Conservation (phyloP, 208 protist species). For the Leptomonas pyrrhocoris region DNA sequence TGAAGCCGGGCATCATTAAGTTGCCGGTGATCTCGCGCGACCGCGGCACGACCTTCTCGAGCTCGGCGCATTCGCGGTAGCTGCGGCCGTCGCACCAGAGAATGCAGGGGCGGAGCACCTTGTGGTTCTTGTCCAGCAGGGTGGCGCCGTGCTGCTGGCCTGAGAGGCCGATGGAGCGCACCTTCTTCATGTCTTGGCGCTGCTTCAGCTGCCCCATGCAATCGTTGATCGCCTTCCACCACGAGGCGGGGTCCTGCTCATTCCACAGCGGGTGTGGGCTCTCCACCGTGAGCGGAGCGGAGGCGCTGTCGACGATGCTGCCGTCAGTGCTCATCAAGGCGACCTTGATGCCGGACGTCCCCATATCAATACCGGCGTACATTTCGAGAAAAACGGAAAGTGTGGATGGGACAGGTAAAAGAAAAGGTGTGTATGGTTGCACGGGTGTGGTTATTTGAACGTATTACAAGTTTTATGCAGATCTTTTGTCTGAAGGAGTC, state of each 20-base stretch:
- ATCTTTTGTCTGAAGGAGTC: no score
- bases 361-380: constrained; percentile 78
- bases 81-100: constrained; percentile 83
- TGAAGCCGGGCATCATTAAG: constrained; percentile 87
- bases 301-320: constrained; percentile 61
- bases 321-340: constrained; percentile 62
- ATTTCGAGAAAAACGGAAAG: constrained; percentile 17
- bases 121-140: constrained; percentile 58
- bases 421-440: not conserved
- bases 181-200: constrained; percentile 54
- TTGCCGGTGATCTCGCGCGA: constrained; percentile 72
- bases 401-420: not conserved
- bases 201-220: constrained; percentile 56
- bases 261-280: constrained; percentile 75
- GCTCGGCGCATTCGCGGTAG: constrained; percentile 62
- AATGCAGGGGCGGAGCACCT: constrained; percentile 78
- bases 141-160: constrained; percentile 80
- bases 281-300: constrained; percentile 45
- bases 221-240: constrained; percentile 64
- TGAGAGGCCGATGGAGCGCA: constrained; percentile 66
- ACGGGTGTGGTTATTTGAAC: no score
- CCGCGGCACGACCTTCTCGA: constrained; percentile 61
- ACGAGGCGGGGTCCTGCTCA: constrained; percentile 67
- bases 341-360: constrained; percentile 77
- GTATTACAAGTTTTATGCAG: not conserved